Base-by-base conservation (phyloP, 495 filamentous ascomycete species). In the Letharia lupina region DNA sequence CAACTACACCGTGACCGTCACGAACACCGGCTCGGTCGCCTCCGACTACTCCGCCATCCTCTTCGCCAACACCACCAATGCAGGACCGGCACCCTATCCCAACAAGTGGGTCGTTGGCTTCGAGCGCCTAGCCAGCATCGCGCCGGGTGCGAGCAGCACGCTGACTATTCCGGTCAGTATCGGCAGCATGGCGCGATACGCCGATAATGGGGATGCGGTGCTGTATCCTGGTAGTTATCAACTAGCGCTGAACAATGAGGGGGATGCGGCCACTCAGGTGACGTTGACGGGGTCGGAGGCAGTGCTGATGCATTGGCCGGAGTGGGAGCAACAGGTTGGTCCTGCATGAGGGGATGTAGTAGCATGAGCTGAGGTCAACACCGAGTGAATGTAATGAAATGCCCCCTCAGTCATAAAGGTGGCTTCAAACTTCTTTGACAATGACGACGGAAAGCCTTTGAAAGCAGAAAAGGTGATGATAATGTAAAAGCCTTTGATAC, bases 141-240 rank as follows among this genome's bases (percentile, higher is more conserved):
- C 74, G 39, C 72, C 80, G 0, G 79, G 79, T 0, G 60, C 71
- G 11, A 74, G 73, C 1, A 66, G 67, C 52, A 76, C 67, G 0
- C 77, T 80, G 23, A 70, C 61, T 10, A 69, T 91, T 56, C 75
- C 77, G 3, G 70, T 88, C 61, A 85, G 37, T 1, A 39, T 39
- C 37, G 37, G 37, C 37, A 39, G 37, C 37, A 39, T 39, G 37
- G 37, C 37, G 79, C 20, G 88, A 7, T 78, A 80, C 0, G 83
- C 89, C 68, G 79, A 78, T 41, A 69, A 66, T 7, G 88, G 88
- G 2, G 83, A 88, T 70, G 78, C 77, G 33, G 75, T 87, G 31
- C 63, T 91, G 45, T 90, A 87, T 70, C 87, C 88, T 1, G 88
- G 88, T 3, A 77, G 73, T 0, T 90, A 91, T 71, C 79, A 77